These are phyloP conservation scores for Zangia roseola DNA, from an alignment of 768 basidiomycete genomes.

Conservation along the genomic window DNA sequence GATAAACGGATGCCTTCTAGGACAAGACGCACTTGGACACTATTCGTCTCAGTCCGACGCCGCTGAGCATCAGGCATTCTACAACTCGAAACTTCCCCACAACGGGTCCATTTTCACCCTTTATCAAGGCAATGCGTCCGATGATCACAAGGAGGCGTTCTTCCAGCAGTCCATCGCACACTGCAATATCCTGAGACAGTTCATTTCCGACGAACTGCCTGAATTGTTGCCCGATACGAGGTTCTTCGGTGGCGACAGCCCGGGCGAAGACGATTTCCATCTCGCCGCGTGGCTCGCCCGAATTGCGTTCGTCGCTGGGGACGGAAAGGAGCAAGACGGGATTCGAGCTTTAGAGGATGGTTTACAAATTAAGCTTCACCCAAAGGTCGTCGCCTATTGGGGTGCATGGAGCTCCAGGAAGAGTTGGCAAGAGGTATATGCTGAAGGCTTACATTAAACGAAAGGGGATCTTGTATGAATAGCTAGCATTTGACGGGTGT, in stretches of 20 bases:
- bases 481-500: constrained; percentile 13
- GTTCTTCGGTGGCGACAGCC: constrained; percentile 47
- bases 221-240: constrained; percentile 38
- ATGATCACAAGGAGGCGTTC: constrained; percentile 37
- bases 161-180: constrained; percentile 38
- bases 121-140: constrained; percentile 39
- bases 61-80: constrained; percentile 41
- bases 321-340: constrained; percentile 36
- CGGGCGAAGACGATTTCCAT: constrained; percentile 57
- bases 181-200: constrained; percentile 37
- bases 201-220: constrained; percentile 42
- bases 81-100: constrained; percentile 38
- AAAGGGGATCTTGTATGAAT: not conserved
- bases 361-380: constrained; percentile 37
- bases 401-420: constrained; percentile 42
- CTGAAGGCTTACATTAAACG: constrained; percentile 41
- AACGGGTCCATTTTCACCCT: constrained; percentile 43
- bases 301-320: constrained; percentile 40
- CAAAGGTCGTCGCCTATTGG: constrained; percentile 43
- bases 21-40: constrained; percentile 43
- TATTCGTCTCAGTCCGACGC: constrained; percentile 34
- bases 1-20: constrained; percentile 22
- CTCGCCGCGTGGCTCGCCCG: constrained; percentile 53
- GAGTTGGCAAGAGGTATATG: constrained; percentile 47
- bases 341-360: constrained; percentile 38